Percentiles rank a stretch among this genome's conserved stretches.
Evolutionary conservation across 1,139 yeast genomes (phyloP).

Genomic region (Debaryomyces sp.): DNA sequence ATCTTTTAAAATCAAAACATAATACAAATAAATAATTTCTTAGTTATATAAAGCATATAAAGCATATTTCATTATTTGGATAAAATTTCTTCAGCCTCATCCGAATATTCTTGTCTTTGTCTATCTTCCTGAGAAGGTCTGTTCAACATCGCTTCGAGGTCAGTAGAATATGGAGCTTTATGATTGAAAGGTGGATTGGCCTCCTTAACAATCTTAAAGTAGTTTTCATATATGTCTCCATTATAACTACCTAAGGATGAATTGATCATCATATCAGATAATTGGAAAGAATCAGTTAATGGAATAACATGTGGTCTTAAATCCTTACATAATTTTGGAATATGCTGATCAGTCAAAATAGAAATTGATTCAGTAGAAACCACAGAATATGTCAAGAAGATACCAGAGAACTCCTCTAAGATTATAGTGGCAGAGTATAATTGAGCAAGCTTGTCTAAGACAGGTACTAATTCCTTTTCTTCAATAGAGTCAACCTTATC

Average conservation of each 20-base stretch:
- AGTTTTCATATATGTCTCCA: constrained; percentile 86
- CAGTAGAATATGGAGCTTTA: constrained; percentile 62
- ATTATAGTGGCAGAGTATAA: constrained; percentile 34
- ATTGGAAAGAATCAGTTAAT: constrained; percentile 86
- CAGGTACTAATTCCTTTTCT: constrained; percentile 25
- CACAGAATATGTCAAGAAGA: constrained; percentile 42
- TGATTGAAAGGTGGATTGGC: constrained; percentile 55
- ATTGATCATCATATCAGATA: constrained; percentile 82
- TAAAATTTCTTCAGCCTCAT: constrained; percentile 30
- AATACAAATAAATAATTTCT: neutral
- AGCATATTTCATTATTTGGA: constrained; percentile 22
- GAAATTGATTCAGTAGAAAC: constrained; percentile 37
- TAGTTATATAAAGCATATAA: neutral
- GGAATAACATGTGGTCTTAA: constrained; percentile 77
- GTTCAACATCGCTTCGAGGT: constrained; percentile 53
- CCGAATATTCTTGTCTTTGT: constrained; percentile 49
- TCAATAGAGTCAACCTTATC: constrained; percentile 26
- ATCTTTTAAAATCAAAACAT: neutral
- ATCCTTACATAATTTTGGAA: constrained; percentile 38
- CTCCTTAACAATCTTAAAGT: constrained; percentile 55
- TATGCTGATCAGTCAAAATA: constrained; percentile 31
- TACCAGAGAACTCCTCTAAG: constrained; percentile 41
- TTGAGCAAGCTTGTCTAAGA: constrained; percentile 30
- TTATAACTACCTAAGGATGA: constrained; percentile 83
- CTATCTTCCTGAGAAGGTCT: constrained; percentile 53